Percentiles rank a stretch among this genome's conserved stretches.
phyloP scores from a whole-genome alignment of 805 yeast genomes.

The Candida wancherniae region DNA sequence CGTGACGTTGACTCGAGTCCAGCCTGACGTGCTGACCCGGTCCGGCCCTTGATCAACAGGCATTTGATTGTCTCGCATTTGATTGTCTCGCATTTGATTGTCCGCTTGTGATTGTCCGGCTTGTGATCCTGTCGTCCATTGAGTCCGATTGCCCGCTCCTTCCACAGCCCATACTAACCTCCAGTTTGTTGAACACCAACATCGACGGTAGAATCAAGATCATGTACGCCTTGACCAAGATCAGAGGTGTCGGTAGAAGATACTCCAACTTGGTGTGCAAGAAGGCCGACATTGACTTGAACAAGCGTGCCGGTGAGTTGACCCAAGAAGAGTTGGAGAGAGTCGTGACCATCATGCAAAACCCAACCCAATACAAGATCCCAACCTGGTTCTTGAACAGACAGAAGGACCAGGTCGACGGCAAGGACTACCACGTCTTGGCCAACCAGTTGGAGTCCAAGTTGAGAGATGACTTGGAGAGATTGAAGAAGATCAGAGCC shows the following conservation, averaged over 20 bases:
- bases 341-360: slow-evolving; percentile 99
- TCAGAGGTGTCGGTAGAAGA: slow-evolving; percentile 99
- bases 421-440: slow-evolving; percentile 98
- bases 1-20: too few relatives aligned
- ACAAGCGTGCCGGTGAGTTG: slow-evolving; percentile 99
- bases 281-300: slow-evolving; percentile 98
- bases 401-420: slow-evolving; percentile 97
- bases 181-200: slow-evolving; percentile 98
- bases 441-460: slow-evolving; percentile 99
- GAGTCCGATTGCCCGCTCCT: neutral
- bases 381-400: slow-evolving; percentile 98
- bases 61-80: too few relatives aligned
- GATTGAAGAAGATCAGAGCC: slow-evolving; percentile 99
- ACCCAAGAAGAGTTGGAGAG: slow-evolving; percentile 99
- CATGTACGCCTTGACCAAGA: slow-evolving; percentile 99
- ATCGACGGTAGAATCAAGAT: slow-evolving; percentile 99
- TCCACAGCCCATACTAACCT: slow-evolving; percentile 11
- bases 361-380: slow-evolving; percentile 98
- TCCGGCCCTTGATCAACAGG: too few relatives aligned
- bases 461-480: slow-evolving; percentile 99
- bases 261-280: slow-evolving; percentile 99
- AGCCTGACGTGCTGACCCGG: too few relatives aligned
- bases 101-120: too few relatives aligned
- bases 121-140: neutral
- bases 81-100: too few relatives aligned